Base-by-base conservation (phyloP, 1,284 basidiomycete species). In the Fomitopsis schrenkii region DNA sequence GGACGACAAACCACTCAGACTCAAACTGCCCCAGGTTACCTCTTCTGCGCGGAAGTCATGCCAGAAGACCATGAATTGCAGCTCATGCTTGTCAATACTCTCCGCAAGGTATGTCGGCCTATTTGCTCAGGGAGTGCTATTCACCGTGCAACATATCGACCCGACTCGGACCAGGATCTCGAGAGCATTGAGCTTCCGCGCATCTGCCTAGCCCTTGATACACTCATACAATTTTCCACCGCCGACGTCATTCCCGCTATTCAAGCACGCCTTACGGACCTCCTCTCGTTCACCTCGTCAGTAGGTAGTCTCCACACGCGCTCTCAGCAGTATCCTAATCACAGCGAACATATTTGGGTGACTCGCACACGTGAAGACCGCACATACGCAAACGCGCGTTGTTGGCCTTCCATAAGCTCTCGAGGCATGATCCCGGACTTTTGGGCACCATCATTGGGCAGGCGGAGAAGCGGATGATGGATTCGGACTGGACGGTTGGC, bases 61-160 rank as follows among this genome's bases (percentile, higher is more conserved):
- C 81, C 84, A 42, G 67, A 73, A 19, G 74, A 80, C 46, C 85
- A 91, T 68, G 89, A 91, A 64, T 76, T 93, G 33, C 82, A 84
- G 62, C 76, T 93, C n/a, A 91, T 93, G 90, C 77, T 93, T 14
- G 85, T 93, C 50, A 93, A 93, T 65, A 92, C 91, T 1, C 69
- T 92, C 44, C 85, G 90, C 63, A 93, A 93, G 80, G 90, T 86
- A 66, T 30, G 59, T 57, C 15, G 19, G 54, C 17, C 8, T 19
- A n/a, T 30, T 7, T 33, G 6, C 6, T 15, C 36, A 33, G 5
- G 30, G 30, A 33, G 19, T 17, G 2, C 48, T 22, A 5, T 15
- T 40, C 9, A 15, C 12, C 14, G 9, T 15, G 38, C 12, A 3
- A 50, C 48, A 30, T 48, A 15, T 41, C 26, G 30, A 15, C 46